These are phyloP conservation scores for Daedalea quercina DNA, from an alignment of 768 basidiomycete species.

Conservation along the genomic window DNA sequence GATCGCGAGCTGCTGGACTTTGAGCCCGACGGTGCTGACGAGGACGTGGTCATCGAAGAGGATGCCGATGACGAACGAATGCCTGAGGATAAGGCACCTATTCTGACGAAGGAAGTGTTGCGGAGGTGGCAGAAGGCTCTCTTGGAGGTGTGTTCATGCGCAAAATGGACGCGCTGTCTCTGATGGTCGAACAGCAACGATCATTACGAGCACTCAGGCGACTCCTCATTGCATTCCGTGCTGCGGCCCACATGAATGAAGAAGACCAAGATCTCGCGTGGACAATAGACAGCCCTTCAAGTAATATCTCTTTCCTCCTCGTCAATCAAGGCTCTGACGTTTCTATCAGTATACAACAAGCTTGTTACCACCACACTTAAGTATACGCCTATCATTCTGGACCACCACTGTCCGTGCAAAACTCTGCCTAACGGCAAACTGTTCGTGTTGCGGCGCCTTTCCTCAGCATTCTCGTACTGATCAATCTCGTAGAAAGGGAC, in stretches of 20 bases:
- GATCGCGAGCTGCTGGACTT: constrained; percentile 90
- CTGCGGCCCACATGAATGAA: constrained; percentile 86
- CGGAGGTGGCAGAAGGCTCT: constrained; percentile 85
- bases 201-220: constrained; percentile 81
- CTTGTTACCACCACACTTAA: constrained; percentile 78
- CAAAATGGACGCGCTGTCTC: not conserved
- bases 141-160: constrained; percentile 52
- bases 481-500: constrained; percentile 59
- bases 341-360: constrained; percentile 80
- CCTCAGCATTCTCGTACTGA: not conserved
- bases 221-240: constrained; percentile 83
- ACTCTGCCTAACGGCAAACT: constrained; percentile 76
- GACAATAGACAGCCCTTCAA: constrained; percentile 76
- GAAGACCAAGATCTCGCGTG: constrained; percentile 76
- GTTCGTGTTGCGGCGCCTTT: constrained; percentile 38
- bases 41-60: constrained; percentile 41
- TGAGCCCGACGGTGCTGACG: constrained; percentile 36
- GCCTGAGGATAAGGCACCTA: constrained; percentile 37
- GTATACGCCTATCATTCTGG: constrained; percentile 86
- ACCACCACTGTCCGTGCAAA: constrained; percentile 86
- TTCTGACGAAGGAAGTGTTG: constrained; percentile 65
- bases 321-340: not conserved
- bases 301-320: constrained; percentile 27
- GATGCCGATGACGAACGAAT: constrained; percentile 41
- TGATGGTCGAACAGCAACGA: constrained; percentile 49